phyloP scores from a whole-genome alignment of 2,329 filamentous ascomycete genomes.

The Exophiala sp. region DNA sequence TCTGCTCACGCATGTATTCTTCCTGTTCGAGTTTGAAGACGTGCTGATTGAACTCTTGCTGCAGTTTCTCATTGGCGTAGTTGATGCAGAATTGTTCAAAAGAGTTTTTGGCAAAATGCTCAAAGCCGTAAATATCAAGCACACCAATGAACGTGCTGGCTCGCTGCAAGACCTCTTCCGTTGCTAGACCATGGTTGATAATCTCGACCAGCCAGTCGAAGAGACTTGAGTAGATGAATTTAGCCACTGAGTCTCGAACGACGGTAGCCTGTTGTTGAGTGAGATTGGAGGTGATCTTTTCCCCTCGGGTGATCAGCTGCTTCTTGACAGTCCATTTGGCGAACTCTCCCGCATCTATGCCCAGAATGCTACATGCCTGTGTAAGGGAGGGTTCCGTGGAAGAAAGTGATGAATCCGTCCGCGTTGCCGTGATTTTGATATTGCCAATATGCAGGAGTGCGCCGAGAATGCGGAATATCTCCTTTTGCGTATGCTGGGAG shows the following conservation, averaged over 20 bases:
- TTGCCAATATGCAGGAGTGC: constrained; percentile 93
- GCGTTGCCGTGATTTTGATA: constrained; percentile 87
- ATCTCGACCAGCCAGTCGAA: constrained; percentile 99
- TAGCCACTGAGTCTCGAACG: constrained; percentile 94
- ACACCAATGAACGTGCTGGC: constrained; percentile 94
- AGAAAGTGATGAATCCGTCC: constrained; percentile 80
- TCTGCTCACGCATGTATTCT: constrained; percentile 92
- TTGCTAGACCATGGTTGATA: constrained; percentile 87
- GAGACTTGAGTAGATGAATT: constrained; percentile 96
- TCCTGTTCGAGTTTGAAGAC: constrained; percentile 99
- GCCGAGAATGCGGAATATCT: constrained; percentile 87
- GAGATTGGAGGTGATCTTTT: constrained; percentile 95
- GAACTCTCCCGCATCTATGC: constrained; percentile 81
- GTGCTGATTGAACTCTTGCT: constrained; percentile 98
- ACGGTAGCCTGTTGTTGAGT: constrained; percentile 91
- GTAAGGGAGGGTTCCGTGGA: constrained; percentile 77
- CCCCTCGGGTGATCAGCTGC: constrained; percentile 89
- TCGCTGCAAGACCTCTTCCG: constrained; percentile 76
- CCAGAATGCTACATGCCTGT: constrained; percentile 77
- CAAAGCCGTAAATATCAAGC: constrained; percentile 98
- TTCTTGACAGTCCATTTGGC: constrained; percentile 99
- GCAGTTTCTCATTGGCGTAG: constrained; percentile 98
- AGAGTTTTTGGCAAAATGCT: constrained; percentile 99
- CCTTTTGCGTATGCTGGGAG: constrained; percentile 65
- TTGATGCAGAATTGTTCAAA: constrained; percentile 99